Conservation (phyloP, 2,329 filamentous ascomycete genomes). For the Ophiostoma novo-ulmi region DNA sequence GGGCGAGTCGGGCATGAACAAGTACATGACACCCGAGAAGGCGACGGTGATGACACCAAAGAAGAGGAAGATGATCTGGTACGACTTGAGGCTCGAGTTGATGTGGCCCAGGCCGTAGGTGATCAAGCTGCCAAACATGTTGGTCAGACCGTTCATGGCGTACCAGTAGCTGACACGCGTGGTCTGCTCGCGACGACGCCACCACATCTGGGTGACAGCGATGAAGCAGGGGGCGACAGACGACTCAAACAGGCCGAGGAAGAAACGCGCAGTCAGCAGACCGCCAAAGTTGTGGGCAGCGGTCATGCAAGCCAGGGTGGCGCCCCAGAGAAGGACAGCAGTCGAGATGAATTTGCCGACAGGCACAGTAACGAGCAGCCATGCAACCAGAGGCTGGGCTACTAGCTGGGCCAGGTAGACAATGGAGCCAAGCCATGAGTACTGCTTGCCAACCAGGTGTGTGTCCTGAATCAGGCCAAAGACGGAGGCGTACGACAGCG, state of each 20-base stretch:
- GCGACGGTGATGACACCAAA: constrained; percentile 48
- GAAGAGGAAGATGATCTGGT: constrained; percentile 50
- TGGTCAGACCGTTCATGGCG: constrained; percentile 55
- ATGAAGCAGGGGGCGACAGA: constrained; percentile 48
- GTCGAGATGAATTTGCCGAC: constrained; percentile 30
- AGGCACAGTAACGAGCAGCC: constrained; percentile 30
- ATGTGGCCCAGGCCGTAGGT: constrained; percentile 57
- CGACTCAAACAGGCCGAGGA: constrained; percentile 38
- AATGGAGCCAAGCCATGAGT: constrained; percentile 34
- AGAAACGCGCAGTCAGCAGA: constrained; percentile 37
- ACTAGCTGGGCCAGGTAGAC: constrained; percentile 37
- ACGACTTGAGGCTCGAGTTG: constrained; percentile 40
- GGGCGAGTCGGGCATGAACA: constrained; percentile 47
- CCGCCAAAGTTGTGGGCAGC: constrained; percentile 34
- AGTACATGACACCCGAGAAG: constrained; percentile 43
- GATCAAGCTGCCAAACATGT: constrained; percentile 52
- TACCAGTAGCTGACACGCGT: constrained; percentile 55
- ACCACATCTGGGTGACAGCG: constrained; percentile 59
- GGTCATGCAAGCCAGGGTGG: constrained; percentile 30
- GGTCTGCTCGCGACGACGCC: constrained; percentile 54
- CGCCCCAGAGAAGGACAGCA: constrained; percentile 30
- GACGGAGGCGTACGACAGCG: constrained; percentile 28
- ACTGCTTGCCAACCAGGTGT: constrained; percentile 26
- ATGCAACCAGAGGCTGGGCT: constrained; percentile 29
- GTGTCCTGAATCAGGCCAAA: constrained; percentile 28